phyloP scores from a whole-genome alignment of 805 yeast genomes.

The Saturnispora dispora region DNA sequence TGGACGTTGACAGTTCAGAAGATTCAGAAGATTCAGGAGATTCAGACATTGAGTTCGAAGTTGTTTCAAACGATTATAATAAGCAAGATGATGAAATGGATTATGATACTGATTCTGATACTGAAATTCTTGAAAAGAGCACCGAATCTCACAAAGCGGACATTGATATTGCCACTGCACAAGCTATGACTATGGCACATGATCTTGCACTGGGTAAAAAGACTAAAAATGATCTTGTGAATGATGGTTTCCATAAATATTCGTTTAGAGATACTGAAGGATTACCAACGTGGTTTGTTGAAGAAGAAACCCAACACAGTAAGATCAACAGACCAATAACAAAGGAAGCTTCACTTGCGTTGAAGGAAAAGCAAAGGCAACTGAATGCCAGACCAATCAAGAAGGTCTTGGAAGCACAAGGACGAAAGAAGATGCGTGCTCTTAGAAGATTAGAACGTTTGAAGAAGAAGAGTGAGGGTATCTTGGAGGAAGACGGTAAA shows the following conservation, averaged over 20 bases:
- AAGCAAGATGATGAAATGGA: conserved; percentile 31
- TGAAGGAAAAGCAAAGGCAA: conserved; percentile 66
- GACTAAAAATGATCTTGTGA: conserved; percentile 75
- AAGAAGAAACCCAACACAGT: conserved; percentile 82
- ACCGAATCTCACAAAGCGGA: conserved; percentile 46
- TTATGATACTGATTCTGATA: conserved; percentile 42
- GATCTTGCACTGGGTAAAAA: conserved; percentile 85
- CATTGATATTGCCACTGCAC: conserved; percentile 82
- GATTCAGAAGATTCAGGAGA: conserved; percentile 13
- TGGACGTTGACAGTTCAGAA: neutral
- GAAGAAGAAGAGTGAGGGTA: conserved; percentile 86
- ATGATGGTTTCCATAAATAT: conserved; percentile 87
- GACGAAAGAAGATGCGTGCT: conserved; percentile 92
- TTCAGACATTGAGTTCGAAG: conserved; percentile 32
- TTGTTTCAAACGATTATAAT: conserved; percentile 35
- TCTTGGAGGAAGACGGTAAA: conserved; percentile 79
- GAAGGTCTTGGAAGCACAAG: conserved; percentile 97
- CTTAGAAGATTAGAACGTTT: conserved; percentile 75
- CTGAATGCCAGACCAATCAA: conserved; percentile 96
- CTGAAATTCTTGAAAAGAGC: conserved; percentile 36
- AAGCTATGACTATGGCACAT: conserved; percentile 97
- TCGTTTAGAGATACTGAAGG: conserved; percentile 88
- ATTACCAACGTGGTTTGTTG: conserved; percentile 94
- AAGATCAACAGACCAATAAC: conserved; percentile 87
- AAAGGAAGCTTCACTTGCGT: conserved; percentile 79